These are phyloP conservation scores for Cryptococcus jaspeensis DNA, from an alignment of 1,284 basidiomycete genomes.

Conservation along the genomic window DNA sequence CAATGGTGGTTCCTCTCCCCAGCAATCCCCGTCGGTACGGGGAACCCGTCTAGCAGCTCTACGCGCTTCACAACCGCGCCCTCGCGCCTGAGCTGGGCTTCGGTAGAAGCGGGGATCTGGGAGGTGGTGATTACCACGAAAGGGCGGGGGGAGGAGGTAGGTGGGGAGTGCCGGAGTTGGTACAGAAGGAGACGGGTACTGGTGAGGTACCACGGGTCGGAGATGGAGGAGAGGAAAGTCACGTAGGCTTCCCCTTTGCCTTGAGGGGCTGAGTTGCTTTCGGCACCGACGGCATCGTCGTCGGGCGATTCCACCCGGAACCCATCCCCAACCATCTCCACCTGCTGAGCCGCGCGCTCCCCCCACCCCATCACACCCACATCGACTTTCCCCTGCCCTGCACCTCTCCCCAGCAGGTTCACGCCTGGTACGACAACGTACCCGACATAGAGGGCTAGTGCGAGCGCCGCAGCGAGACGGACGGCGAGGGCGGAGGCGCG, in stretches of 20 bases:
- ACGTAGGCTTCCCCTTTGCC: constrained; percentile 11
- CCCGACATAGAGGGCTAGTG: too few species aligned
- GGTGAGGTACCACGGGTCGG: constrained; percentile 5
- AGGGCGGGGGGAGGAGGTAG: not conserved
- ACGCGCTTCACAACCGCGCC: constrained; percentile 6
- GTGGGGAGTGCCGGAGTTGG: constrained; percentile 7
- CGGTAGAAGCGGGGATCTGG: not conserved
- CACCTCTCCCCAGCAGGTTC: too few species aligned
- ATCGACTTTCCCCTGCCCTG: too few species aligned
- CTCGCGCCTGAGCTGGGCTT: constrained; percentile 1
- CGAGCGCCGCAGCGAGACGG: too few species aligned
- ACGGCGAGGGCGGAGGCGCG: too few species aligned
- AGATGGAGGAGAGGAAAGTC: constrained; percentile 13
- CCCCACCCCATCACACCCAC: too few species aligned
- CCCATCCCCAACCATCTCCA: too few species aligned
- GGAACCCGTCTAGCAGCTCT: constrained; percentile 9
- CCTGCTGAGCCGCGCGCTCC: too few species aligned
- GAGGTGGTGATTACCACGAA: constrained; percentile 7
- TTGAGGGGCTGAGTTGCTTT: too few species aligned
- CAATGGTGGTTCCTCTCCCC: constrained; percentile 2
- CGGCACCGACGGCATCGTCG: too few species aligned
- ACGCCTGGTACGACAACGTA: too few species aligned
- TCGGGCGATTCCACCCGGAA: too few species aligned
- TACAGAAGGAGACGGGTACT: constrained; percentile 12
- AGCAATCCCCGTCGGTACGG: not conserved